These are phyloP conservation scores for Agroathelia rolfsii DNA, from an alignment of 1,284 basidiomycete genomes.

Conservation along the genomic window DNA sequence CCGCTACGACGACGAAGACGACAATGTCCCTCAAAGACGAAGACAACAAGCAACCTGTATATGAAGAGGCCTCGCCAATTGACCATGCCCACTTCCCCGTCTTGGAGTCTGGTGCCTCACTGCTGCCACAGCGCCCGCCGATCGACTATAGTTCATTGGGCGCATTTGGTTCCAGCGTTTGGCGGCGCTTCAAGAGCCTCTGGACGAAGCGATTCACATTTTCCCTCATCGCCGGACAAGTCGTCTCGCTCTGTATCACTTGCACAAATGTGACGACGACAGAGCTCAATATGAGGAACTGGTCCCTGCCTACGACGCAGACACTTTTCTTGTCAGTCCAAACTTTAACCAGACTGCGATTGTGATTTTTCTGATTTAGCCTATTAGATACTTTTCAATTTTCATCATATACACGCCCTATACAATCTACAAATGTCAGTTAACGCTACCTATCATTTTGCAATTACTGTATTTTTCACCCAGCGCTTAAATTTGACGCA, in stretches of 20 bases:
- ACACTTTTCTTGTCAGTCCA: conserved; percentile 65
- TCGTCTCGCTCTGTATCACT: conserved; percentile 77
- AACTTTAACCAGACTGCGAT: not conserved
- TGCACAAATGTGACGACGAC: conserved; percentile 79
- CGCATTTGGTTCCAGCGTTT: conserved; percentile 42
- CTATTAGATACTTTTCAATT: conserved; percentile 65
- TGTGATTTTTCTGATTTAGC: too few species aligned
- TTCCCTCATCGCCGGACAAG: conserved; percentile 65
- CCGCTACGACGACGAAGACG: too few species aligned
- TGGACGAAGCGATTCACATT: conserved; percentile 67
- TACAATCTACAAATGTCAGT: conserved; percentile 71
- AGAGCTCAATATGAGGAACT: conserved; percentile 59
- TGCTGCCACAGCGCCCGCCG: too few species aligned
- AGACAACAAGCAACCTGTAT: too few species aligned
- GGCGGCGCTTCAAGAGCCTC: conserved; percentile 52
- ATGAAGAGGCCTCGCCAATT: not conserved
- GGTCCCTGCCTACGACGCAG: conserved; percentile 72
- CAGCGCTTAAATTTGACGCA: conserved; percentile 66
- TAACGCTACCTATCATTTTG: conserved; percentile 4
- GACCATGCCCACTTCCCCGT: conserved; percentile 4
- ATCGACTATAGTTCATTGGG: conserved; percentile 50
- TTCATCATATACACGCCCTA: conserved; percentile 74
- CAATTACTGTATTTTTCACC: too few species aligned
- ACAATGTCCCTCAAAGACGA: too few species aligned
- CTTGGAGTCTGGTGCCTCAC: too few species aligned